Evolutionary conservation across 441 rosid genomes (phyloP), one percentile per base, ranked within the genome.

Genomic region (Viola pubescens): DNA sequence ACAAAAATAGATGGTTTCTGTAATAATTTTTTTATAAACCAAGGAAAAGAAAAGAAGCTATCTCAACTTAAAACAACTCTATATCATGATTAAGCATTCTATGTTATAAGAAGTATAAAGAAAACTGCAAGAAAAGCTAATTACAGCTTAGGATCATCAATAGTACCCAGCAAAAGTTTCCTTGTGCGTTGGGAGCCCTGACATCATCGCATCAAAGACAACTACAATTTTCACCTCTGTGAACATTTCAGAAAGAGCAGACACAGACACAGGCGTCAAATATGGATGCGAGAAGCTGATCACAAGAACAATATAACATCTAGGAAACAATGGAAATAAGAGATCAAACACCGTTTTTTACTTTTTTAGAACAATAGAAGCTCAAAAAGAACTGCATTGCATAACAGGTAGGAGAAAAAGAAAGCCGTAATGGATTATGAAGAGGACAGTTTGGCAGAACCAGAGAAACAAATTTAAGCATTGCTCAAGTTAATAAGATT

Each of bases 121-220:
- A 45, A 44, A 41, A 45, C 19, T 0, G 49, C 4, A 49, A 49
- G 13, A 19, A 10, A 4, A 7, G 54, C 7, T 4, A 56, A 52
- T 11, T 38, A 42, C 34, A 50, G 58, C 14, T 53, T 48, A 64
- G 45, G 57, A 41, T 50, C 52, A 61, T 7, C 58, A 55, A 49
- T 5, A 59, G 63, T 82, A 87, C 98, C 97, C 79, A 2, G 54
- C 66, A 77, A 87, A 89, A 65, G 38, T 79, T 79, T 91, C 94
- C 81, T 82, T 89, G 81, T 82, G 87, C 11, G 91, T 80, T 48
- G 89, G 88, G 42, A 91, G 94, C 62, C 95, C 96, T 60, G 96
- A 91, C 94, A 81, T 74, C 82, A 81, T 77, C 52, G 98, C 96
- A 70, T 91, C 96, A 83, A 89, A 91, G 47, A 89, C 96, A 70